Evolutionary conservation across 2,329 filamentous ascomycete species (phyloP).

Genomic region (Remersonia thermophila): DNA sequence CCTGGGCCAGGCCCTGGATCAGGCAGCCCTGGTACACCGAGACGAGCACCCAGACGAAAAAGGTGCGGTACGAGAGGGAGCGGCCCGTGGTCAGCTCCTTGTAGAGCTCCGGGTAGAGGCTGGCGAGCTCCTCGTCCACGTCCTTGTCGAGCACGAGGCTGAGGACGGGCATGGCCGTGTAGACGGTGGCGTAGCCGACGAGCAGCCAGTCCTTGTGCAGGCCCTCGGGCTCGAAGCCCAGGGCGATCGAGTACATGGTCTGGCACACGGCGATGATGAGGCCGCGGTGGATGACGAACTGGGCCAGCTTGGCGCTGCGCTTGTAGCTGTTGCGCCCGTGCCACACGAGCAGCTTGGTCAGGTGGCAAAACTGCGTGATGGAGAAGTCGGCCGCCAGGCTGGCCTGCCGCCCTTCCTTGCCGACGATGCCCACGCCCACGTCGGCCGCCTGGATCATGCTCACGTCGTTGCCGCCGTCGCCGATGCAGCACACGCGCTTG

Average conservation of each 20-base stretch:
- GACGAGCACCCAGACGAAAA: slow-evolving; percentile 93
- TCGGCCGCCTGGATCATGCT: slow-evolving; percentile 99
- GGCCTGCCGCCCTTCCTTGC: slow-evolving; percentile 92
- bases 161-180: slow-evolving; percentile 87
- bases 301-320: slow-evolving; percentile 83
- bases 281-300: slow-evolving; percentile 96
- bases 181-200: slow-evolving; percentile 91
- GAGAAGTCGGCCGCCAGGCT: slow-evolving; percentile 93
- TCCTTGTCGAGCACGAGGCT: slow-evolving; percentile 90
- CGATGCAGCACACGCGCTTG: slow-evolving; percentile 94
- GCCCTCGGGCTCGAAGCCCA: slow-evolving; percentile 84
- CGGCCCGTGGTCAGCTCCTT: slow-evolving; percentile 88
- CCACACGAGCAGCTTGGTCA: slow-evolving; percentile 97
- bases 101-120: slow-evolving; percentile 93
- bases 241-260: slow-evolving; percentile 92
- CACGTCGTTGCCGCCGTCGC: slow-evolving; percentile 95
- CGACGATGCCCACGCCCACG: slow-evolving; percentile 93
- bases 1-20: slow-evolving; percentile 87
- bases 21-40: slow-evolving; percentile 91
- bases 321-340: slow-evolving; percentile 97
- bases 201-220: slow-evolving; percentile 95
- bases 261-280: slow-evolving; percentile 92
- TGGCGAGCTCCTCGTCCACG: slow-evolving; percentile 85
- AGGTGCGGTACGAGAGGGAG: slow-evolving; percentile 80
- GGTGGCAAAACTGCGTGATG: slow-evolving; percentile 86